Base-by-base conservation (phyloP, 495 filamentous ascomycete species). In the Aspergillus taichungensis region DNA sequence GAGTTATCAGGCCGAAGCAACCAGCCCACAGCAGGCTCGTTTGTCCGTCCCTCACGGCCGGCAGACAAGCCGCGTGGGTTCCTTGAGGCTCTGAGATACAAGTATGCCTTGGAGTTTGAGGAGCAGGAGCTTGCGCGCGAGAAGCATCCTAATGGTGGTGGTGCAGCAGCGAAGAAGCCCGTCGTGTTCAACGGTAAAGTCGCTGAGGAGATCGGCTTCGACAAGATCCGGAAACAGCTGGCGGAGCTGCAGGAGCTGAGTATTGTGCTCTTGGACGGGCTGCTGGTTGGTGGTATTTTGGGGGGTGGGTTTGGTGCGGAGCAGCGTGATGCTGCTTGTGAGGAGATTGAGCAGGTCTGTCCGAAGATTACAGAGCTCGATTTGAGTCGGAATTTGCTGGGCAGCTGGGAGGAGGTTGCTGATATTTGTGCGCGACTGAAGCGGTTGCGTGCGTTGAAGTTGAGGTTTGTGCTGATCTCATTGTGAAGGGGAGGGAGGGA, bases 121-220 rank as follows among this genome's bases (percentile, higher is more conserved):
- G 43, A 58, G 24, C 39, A 53, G 18, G 49, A 47, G 14, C 40
- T 42, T 34, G 48, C 53, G 6, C 48, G 50, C 12, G 49, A 52
- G 18, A 43, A 51, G n/a, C 46, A 50, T 34, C 46, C 45, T 5
- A 34, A 40, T 24, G 58, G 61, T 32, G 54, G 57, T 5, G 52
- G 50, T 11, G 50, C 59, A 1, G 43, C 54, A 5, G 47, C 53
- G 18, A 54, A 67, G 36, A 69, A 73, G 42, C 50, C 68, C 5
- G 85, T 95, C 44, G 55, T 74, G 28, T 83, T 96, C 52, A 88
- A 84, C 38, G 80, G 82, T 12, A 98, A 98, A 61, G 75, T 92
- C 18, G 89, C 85, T 13, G 86, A 98, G 66, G 94, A 97, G 68
- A 78, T 98, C 14, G 92, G 92, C 35, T 97, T 97, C 58, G 90